A percentile compares a stretch with the other conserved stretches of the same genome.
phyloP scores from a whole-genome alignment of 331 rosid genomes.

The Acacia pycnantha region DNA sequence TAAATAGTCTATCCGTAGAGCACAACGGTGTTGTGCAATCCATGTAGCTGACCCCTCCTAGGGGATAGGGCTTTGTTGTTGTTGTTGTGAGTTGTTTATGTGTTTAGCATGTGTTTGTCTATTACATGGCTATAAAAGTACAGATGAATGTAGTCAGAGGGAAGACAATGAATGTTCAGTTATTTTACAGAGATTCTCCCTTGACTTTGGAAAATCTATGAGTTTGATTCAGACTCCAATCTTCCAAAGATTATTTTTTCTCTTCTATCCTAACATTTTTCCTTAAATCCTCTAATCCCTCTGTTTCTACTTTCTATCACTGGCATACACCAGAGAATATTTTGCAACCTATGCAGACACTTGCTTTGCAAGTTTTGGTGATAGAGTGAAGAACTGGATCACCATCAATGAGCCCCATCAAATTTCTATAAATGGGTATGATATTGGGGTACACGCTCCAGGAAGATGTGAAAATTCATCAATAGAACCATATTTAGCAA shows the following conservation, averaged over 20 bases:
- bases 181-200: not conserved
- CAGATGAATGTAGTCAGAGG: not conserved
- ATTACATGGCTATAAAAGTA: not conserved
- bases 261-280: not conserved
- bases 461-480: slow-evolving; percentile 62
- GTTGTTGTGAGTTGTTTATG: not conserved
- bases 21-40: no score
- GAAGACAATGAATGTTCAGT: not conserved
- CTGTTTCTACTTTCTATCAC: slow-evolving; percentile 15
- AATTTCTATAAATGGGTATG: slow-evolving; percentile 79
- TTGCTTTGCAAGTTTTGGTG: slow-evolving; percentile 91
- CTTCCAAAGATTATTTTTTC: not conserved
- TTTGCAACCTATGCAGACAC: slow-evolving; percentile 79
- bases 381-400: slow-evolving; percentile 90
- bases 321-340: slow-evolving; percentile 60
- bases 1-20: no score
- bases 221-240: not conserved
- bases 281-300: not conserved
- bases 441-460: slow-evolving; percentile 61
- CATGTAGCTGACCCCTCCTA: no score
- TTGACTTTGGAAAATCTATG: not conserved
- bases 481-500: slow-evolving; percentile 71
- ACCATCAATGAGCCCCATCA: slow-evolving; percentile 91
- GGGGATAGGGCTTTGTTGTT: not conserved
- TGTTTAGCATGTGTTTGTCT: not conserved